Base-by-base conservation (phyloP, 2,329 filamentous ascomycete species). In the Monosporascus sp. region DNA sequence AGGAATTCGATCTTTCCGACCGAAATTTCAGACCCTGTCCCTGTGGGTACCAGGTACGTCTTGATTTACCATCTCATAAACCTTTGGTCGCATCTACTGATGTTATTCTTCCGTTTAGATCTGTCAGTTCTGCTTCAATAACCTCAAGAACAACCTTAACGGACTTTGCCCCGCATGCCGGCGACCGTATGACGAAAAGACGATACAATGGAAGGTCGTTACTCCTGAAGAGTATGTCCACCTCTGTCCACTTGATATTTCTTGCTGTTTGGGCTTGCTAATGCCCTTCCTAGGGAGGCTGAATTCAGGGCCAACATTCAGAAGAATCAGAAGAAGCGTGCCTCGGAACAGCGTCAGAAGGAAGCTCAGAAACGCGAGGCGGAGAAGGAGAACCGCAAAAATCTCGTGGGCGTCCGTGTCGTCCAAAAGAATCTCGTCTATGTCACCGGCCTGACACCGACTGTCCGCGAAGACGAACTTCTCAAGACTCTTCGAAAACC, bases 91-190 rank as follows among this genome's bases (percentile, higher is more conserved):
- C 56, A 19, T 60, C 50, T 24, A 49, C 45, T 52, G 48, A 26
- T 40, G 59, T 50, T 50, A 60, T 56, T 57, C 17, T 43, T 54
- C 43, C 7, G 34, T 48, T 46, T 66, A 97, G 92, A 93, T 99
- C 71, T 99, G 94, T 74, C 95, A 99, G 78, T 99, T 99, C 75
- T 99, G 94, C 76, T 99, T 93, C 78, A 97, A 99, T 75, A 99
- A 97, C 71, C 95, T 99, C 71, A 96, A 95, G 75, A 96, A 89
- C 64, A 97, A 97, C 65, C 91, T 96, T 82, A 97, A 97, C 69
- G 92, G 93, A 37, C 82, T 97, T 54, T 99, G 94, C 72, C 94
- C 94, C n/a, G 96, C 96, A 62, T 99, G 94, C 71, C 85, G 94
- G 73, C 83, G 94, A 70, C 88, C 91, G 6, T 99, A 99, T 71